Conservation (phyloP, 2,329 filamentous ascomycete genomes). For the Coniochaeta sp. region DNA sequence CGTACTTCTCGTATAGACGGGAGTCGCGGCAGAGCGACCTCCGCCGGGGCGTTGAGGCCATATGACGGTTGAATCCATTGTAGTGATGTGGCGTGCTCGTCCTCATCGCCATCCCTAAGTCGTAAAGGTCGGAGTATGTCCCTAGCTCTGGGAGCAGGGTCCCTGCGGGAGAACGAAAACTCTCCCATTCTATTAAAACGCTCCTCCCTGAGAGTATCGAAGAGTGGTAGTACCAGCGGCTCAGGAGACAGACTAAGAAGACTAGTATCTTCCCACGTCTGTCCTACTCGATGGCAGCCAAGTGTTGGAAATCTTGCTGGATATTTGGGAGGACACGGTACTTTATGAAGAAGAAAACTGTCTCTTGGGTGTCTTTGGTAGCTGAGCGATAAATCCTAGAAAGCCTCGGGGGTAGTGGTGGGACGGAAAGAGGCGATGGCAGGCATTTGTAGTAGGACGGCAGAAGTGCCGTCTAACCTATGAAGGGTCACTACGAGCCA, state of each 20-base stretch:
- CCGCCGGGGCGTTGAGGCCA: not conserved
- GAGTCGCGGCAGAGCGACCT: not conserved
- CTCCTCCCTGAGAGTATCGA: not conserved
- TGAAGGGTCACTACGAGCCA: not conserved
- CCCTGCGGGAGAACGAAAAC: not conserved
- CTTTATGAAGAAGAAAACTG: not conserved
- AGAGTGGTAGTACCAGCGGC: not conserved
- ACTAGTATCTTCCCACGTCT: not conserved
- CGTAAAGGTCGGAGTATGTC: not conserved
- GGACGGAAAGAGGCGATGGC: not conserved
- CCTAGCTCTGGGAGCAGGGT: not conserved
- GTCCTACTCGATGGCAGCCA: not conserved
- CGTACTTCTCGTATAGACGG: not conserved
- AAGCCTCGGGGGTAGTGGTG: not conserved
- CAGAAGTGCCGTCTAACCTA: not conserved
- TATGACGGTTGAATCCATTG: not conserved
- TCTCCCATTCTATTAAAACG: not conserved
- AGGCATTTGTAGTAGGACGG: conserved; percentile 1
- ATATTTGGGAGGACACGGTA: not conserved
- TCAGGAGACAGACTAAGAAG: not conserved
- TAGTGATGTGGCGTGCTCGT: not conserved
- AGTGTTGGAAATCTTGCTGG: not conserved
- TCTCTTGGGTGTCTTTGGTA: not conserved
- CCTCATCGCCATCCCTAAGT: not conserved
- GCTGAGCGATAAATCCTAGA: not conserved